Base-by-base conservation (phyloP, 768 basidiomycete species). In the Chalciporus piperatus region DNA sequence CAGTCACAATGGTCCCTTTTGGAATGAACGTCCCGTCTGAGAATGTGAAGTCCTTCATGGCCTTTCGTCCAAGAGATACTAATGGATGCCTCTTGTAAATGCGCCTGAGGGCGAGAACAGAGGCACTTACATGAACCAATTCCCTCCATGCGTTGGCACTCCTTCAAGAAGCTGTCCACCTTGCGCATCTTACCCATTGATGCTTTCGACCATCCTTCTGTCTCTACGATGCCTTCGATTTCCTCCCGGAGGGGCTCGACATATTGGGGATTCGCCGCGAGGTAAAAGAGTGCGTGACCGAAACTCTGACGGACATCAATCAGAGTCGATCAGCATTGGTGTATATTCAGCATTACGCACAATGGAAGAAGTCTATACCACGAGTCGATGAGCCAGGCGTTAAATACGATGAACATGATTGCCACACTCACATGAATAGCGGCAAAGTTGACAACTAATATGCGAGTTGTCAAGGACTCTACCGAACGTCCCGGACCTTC, bases 121-220 rank as follows among this genome's bases (percentile, higher is more conserved):
- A 22, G 14, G 33, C 16, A 52, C 64, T 20, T 49, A 68, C 67
- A 25, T 6, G 48, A 44, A 23, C 45, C 60, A 17, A 69, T 48
- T 6, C 67, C 69, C 14, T 68, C 60, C 11, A 62, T 41, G 0
- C 71, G 61, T 43, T 66, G 60, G 1, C 62, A 59, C 45, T 73
- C 73, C 44, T 65, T 67, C 42, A 74, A 38, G 48, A 75, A 73
- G 47, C 70, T 74, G 48, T 74, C 72, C 11, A 74, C 46, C 54
- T 66, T 67, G 59, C 59, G 63, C 57, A 70, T 58, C 23, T 63
- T 62, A 19, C 30, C 51, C 25, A 71, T 45, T 9, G 56, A 55
- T 1, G 40, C 48, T 44, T 64, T 65, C 1, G 49, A 53, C 57
- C 63, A 70, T 35, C 52, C 65, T 6, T 69, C 60, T 6, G 53